Conservation (phyloP, 2,329 filamentous ascomycete genomes). For the Falciphora oryzae region DNA sequence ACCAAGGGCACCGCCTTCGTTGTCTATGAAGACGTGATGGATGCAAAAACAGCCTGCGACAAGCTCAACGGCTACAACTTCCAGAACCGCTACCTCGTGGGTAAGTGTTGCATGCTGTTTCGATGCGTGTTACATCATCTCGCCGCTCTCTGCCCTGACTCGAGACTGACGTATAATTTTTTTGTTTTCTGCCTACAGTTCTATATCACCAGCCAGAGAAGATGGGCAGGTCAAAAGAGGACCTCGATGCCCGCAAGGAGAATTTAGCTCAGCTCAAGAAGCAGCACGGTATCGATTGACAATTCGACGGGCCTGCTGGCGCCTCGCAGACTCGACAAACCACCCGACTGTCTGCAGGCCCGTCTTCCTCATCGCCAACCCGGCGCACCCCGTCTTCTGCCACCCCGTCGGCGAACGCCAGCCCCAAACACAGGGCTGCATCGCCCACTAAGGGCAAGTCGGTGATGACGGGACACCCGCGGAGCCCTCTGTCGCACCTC, state of each 20-base stretch:
- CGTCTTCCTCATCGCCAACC: constrained; percentile 47
- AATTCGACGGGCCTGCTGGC: constrained; percentile 65
- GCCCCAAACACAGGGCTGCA: constrained; percentile 23
- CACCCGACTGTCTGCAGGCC: constrained; percentile 51
- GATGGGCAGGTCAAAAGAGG: constrained; percentile 79
- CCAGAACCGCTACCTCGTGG: constrained; percentile 97
- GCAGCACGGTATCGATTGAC: constrained; percentile 98
- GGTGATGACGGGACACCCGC: constrained; percentile 31
- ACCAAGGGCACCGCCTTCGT: constrained; percentile 99
- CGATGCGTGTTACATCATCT: not conserved
- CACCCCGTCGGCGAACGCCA: constrained; percentile 9
- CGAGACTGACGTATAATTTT: not conserved
- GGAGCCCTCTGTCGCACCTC: constrained; percentile 28
- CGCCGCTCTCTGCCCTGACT: not conserved
- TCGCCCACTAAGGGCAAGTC: constrained; percentile 38
- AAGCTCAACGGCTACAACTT: constrained; percentile 99
- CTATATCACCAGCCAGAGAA: constrained; percentile 62
- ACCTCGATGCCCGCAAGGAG: constrained; percentile 88
- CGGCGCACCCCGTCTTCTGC: constrained; percentile 21
- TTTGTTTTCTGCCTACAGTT: constrained; percentile 31
- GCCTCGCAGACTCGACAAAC: constrained; percentile 35
- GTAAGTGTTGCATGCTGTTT: constrained; percentile 47
- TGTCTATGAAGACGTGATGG: constrained; percentile 98
- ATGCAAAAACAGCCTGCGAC: constrained; percentile 98
- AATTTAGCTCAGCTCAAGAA: constrained; percentile 98